Evolutionary conservation across 306 rosid species (phyloP).

Genomic region (Trifolium dubium): DNA sequence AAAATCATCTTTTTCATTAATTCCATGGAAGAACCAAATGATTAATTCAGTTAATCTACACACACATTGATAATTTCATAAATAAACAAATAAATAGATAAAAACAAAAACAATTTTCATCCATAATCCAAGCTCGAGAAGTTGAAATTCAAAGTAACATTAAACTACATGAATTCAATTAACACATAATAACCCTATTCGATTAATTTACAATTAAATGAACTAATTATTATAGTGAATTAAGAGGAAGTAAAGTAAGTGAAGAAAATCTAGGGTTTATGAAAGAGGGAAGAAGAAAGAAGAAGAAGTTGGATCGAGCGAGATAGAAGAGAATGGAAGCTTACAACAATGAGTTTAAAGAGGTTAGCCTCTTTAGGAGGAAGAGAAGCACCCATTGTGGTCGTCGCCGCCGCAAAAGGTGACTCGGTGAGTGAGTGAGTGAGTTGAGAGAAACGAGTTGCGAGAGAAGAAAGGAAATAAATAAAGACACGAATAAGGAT

Average conservation of each 20-base stretch:
- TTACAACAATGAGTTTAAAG: conserved; percentile 98
- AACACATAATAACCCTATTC: conserved; percentile 19
- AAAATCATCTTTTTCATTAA: background rate
- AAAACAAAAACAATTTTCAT: background rate
- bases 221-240: background rate
- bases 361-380: conserved; percentile 94
- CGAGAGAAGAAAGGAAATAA: background rate
- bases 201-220: background rate
- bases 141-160: conserved; percentile 7
- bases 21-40: background rate
- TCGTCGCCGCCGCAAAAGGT: background rate
- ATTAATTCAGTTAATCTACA: background rate
- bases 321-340: conserved; percentile 40
- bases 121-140: background rate
- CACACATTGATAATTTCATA: background rate
- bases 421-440: background rate
- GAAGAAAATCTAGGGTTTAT: conserved; percentile 56
- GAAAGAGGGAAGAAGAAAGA: background rate
- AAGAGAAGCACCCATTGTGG: conserved; percentile 89
- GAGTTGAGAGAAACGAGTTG: background rate
- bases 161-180: conserved; percentile 14
- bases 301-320: conserved; percentile 44
- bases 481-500: too few species aligned
- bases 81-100: background rate
- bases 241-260: conserved; percentile 6